These are phyloP conservation scores for Cordyceps tenuipes DNA, from an alignment of 2,329 filamentous ascomycete species.

Conservation along the genomic window DNA sequence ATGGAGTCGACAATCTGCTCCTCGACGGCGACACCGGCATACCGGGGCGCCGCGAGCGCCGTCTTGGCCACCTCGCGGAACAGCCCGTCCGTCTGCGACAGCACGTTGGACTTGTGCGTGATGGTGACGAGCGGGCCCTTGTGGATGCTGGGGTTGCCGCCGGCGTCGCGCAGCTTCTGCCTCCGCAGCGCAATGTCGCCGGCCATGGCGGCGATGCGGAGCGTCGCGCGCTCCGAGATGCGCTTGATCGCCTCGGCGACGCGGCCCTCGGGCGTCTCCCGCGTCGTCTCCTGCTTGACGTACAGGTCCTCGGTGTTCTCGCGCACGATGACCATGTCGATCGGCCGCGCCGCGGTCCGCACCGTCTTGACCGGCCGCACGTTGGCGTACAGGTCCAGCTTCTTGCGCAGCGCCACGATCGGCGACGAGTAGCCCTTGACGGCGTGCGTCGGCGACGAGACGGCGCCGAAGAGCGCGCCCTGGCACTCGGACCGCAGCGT, in stretches of 20 bases:
- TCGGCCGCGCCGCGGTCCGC: slow-evolving; percentile 52
- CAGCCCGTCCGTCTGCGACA: slow-evolving; percentile 91
- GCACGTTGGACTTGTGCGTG: slow-evolving; percentile 96
- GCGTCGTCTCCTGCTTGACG: slow-evolving; percentile 91
- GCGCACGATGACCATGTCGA: slow-evolving; percentile 96
- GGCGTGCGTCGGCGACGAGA: slow-evolving; percentile 80
- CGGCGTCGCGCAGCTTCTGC: slow-evolving; percentile 64
- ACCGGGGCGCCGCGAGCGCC: slow-evolving; percentile 60
- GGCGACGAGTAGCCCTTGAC: slow-evolving; percentile 95
- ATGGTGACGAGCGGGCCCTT: slow-evolving; percentile 74
- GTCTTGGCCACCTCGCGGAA: slow-evolving; percentile 75
- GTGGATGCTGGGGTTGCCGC: slow-evolving; percentile 45
- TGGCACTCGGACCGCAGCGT: slow-evolving; percentile 87
- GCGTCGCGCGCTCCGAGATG: slow-evolving; percentile 78
- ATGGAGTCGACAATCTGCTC: slow-evolving; percentile 99
- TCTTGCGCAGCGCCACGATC: slow-evolving; percentile 93
- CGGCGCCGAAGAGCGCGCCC: slow-evolving; percentile 91
- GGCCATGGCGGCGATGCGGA: slow-evolving; percentile 84
- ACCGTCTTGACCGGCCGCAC: slow-evolving; percentile 91
- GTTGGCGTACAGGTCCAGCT: slow-evolving; percentile 91
- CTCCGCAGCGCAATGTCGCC: slow-evolving; percentile 87
- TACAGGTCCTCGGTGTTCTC: slow-evolving; percentile 99
- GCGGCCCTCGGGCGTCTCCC: slow-evolving; percentile 62
- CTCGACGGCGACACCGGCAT: slow-evolving; percentile 61
- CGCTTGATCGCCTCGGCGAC: slow-evolving; percentile 97